Evolutionary conservation across 202 grass and related monocot species (phyloP), one percentile per base, ranked within the genome.

Genomic region (Sporobolus alterniflorus): DNA sequence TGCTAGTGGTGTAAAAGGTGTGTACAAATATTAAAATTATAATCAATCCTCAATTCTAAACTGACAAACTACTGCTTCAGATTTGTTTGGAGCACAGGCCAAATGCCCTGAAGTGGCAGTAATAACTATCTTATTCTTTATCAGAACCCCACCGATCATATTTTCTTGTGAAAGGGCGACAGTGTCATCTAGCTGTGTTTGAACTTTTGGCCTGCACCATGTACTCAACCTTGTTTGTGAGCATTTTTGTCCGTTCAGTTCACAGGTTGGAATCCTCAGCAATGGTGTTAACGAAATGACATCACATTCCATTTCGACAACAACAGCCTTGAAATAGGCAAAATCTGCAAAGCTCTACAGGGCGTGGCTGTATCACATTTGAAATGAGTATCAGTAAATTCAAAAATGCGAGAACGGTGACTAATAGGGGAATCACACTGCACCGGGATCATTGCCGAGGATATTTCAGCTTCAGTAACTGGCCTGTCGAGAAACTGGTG

Each of bases 261-360:
- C 24, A 28, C 3, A 4, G 3, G 43, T 21, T 73, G 4, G 32
- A 65, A 5, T 72, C 8, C 21, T 77, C 20, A 55, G 18, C 33
- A 75, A 55, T 33, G n/a, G 79, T 36, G 63, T 34, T 64, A 52
- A 47, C 41, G 11, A 29, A 57, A 73, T 9, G 1, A 44, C 25
- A 57, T 20, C 11, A 65, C n/a, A 73, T 47, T 71, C 4, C 42
- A 88, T 39, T 33, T 11, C 40, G 30, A 33, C 4, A 66, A 10
- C 12, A 52, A 28, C 75, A 74, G 44, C 59, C 39, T 36, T 36
- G 5, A 51, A 75, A 29, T 32, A 44, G 36, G 49, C 22, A 39
- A 88, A 84, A 50, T 46, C 22, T 7, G 60, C 30, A 73, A 84
- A 34, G 55, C 12, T 39, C 28, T 78, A 64, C 56, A 21, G 33